Evolutionary conservation across 2,329 filamentous ascomycete species (phyloP), one percentile per base, ranked within the genome.

Genomic region (Cladosporium sp.): DNA sequence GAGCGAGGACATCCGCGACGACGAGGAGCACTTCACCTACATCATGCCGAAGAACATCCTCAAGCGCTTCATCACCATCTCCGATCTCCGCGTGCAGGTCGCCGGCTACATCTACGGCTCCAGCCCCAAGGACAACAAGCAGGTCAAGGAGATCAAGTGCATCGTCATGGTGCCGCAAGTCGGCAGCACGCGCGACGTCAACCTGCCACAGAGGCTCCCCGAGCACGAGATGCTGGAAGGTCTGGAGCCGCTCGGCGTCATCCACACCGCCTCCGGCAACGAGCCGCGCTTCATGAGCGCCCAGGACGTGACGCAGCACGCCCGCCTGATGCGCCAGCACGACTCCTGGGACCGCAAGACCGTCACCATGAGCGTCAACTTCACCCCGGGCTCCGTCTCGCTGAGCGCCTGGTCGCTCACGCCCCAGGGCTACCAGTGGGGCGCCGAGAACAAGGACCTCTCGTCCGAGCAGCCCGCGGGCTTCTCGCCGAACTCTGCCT

Each of bases 21-120:
- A 95, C 55, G 90, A 95, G 55, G 89, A 91, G 37, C 80, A 84
- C 64, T 86, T 88, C 66, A 98, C 92, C 1, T 98, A 97, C 65
- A 88, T 98, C 64, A 96, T 98, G 89, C 93, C 93, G 1, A 98
- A 97, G 81, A 98, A 98, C 70, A 86, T 98, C 45, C 80, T 98
- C 64, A 96, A 95, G 79, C 88, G 89, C 59, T 98, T 98, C 77
- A 97, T 98, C 74, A 93, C 89, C 19, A 95, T 98, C 66, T 87
- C 93, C 43, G 93, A 98, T 74, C 81, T 98, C 52, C 87, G 95
- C 44, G 91, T 97, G 11, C 93, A 98, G 72, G 91, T 98, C 46
- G 91, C 92, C 13, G 93, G 91, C 1, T 98, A 95, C 69, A 80
- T 98, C 0, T 98, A 98, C 68, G 93, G 93, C 59, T 83, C 83